A percentile compares a stretch with the other conserved stretches of the same genome.
These are phyloP conservation scores for Casaregolazyma suthepensis DNA, from an alignment of 1,139 yeast genomes.

Conservation along the genomic window DNA sequence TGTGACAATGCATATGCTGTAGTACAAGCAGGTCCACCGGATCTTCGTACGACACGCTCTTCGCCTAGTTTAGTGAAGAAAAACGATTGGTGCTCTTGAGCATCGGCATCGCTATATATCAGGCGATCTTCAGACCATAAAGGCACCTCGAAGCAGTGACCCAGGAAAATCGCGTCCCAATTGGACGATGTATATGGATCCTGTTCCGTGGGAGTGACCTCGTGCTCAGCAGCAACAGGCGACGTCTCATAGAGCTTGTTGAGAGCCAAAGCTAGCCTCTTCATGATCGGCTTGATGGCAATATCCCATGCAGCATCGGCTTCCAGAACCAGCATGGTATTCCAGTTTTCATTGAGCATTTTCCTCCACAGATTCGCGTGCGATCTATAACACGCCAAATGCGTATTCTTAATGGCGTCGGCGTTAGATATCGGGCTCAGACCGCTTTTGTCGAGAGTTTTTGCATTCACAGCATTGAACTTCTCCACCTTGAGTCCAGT, in stretches of 20 bases:
- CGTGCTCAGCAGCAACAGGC: neutral
- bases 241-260: slow-evolving; percentile 8
- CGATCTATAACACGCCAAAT: slow-evolving; percentile 13
- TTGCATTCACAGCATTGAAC: slow-evolving; percentile 11
- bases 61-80: slow-evolving; percentile 2
- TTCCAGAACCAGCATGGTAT: slow-evolving; percentile 13
- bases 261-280: slow-evolving; percentile 12
- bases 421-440: slow-evolving; percentile 11
- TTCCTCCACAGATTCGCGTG: slow-evolving; percentile 15
- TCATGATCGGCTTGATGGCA: slow-evolving; percentile 11
- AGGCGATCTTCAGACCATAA: slow-evolving; percentile 2
- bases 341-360: slow-evolving; percentile 12
- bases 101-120: slow-evolving; percentile 13
- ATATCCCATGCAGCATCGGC: slow-evolving; percentile 18
- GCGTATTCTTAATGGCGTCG: neutral
- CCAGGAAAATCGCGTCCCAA: slow-evolving; percentile 14
- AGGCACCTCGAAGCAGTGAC: slow-evolving; percentile 11
- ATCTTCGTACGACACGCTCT: slow-evolving; percentile 12
- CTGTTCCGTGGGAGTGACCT: neutral
- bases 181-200: slow-evolving; percentile 11
- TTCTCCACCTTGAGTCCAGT: slow-evolving; percentile 11
- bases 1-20: slow-evolving; percentile 19
- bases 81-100: slow-evolving; percentile 9
- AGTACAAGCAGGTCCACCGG: slow-evolving; percentile 16
- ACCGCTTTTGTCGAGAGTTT: slow-evolving; percentile 10